A percentile compares a stretch with the other conserved stretches of the same genome.
Conservation (phyloP, 1,139 yeast genomes). For the Candida tetrigidarum region DNA sequence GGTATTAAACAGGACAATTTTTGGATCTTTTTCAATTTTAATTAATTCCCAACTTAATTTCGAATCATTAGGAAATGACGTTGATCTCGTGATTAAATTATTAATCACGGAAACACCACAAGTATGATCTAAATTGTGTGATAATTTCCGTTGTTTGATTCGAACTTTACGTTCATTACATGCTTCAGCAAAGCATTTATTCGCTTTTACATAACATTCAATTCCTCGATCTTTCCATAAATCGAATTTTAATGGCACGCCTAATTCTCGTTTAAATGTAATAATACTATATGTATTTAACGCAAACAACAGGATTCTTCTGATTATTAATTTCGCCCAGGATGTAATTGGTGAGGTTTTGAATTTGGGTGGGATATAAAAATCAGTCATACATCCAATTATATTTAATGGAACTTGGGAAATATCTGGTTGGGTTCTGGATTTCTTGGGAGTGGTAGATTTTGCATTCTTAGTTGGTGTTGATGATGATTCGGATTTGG, state of each 20-base stretch:
- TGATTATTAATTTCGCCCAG: conserved; percentile 44
- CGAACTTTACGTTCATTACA: conserved; percentile 31
- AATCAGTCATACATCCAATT: conserved; percentile 49
- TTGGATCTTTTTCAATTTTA: conserved; percentile 72
- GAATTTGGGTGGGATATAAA: conserved; percentile 47
- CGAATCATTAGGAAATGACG: conserved; percentile 58
- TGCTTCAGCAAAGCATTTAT: conserved; percentile 48
- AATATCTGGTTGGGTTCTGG: conserved; percentile 31
- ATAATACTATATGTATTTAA: conserved; percentile 47
- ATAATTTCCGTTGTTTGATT: conserved; percentile 25
- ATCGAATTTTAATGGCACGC: conserved; percentile 40
- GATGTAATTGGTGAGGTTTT: conserved; percentile 32
- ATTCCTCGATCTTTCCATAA: conserved; percentile 51
- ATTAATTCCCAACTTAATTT: conserved; percentile 77
- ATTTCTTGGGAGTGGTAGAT: conserved; percentile 15
- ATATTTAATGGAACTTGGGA: conserved; percentile 43
- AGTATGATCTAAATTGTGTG: conserved; percentile 33
- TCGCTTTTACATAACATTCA: conserved; percentile 44
- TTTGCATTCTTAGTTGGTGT: not conserved
- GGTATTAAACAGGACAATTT: conserved; percentile 61
- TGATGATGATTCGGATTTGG: not conserved
- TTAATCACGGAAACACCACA: conserved; percentile 40
- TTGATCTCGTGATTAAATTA: conserved; percentile 32
- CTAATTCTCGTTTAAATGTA: conserved; percentile 46
- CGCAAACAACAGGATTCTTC: conserved; percentile 46